Evolutionary conservation across 371 early-diverging fungal species (phyloP).

Genomic region (Quaeritorhiza haematococci): DNA sequence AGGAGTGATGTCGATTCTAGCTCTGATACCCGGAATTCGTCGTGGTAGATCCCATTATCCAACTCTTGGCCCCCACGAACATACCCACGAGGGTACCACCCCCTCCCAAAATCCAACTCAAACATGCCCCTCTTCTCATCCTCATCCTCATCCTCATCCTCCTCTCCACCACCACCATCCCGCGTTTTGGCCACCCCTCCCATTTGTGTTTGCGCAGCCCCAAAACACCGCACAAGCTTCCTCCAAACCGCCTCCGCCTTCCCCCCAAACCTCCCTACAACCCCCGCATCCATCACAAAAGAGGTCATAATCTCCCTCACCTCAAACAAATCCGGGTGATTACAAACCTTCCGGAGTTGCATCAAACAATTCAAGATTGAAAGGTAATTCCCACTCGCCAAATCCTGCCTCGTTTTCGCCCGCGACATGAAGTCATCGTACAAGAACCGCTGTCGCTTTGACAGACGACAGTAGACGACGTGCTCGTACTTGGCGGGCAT

Average conservation of each 20-base stretch:
- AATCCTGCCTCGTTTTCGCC: conserved; percentile 69
- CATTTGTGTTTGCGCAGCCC: not conserved
- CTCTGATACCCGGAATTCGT: too few relatives aligned
- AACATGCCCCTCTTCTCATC: not conserved
- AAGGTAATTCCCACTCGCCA: conserved; percentile 70
- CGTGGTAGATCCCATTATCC: too few relatives aligned
- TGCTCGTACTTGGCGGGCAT: conserved; percentile 81
- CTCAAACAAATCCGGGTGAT: conserved; percentile 93
- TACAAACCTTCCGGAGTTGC: conserved; percentile 96
- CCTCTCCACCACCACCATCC: too few relatives aligned
- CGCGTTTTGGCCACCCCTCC: too few relatives aligned
- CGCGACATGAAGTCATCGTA: conserved; percentile 86
- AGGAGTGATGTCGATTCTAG: too few relatives aligned
- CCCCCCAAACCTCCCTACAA: conserved; percentile 35
- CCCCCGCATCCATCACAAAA: conserved; percentile 60
- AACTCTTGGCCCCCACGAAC: too few relatives aligned
- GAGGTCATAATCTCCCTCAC: conserved; percentile 79
- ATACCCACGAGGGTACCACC: too few relatives aligned
- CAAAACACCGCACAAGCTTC: not conserved
- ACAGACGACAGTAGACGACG: conserved; percentile 69
- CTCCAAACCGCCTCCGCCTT: conserved; percentile 15
- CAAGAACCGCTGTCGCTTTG: conserved; percentile 77
- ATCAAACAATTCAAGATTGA: conserved; percentile 88
- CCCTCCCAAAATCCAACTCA: conserved; percentile 1
- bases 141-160: not conserved